These are phyloP conservation scores for Polyporus tsugae DNA, from an alignment of 1,284 basidiomycete species.

Conservation along the genomic window DNA sequence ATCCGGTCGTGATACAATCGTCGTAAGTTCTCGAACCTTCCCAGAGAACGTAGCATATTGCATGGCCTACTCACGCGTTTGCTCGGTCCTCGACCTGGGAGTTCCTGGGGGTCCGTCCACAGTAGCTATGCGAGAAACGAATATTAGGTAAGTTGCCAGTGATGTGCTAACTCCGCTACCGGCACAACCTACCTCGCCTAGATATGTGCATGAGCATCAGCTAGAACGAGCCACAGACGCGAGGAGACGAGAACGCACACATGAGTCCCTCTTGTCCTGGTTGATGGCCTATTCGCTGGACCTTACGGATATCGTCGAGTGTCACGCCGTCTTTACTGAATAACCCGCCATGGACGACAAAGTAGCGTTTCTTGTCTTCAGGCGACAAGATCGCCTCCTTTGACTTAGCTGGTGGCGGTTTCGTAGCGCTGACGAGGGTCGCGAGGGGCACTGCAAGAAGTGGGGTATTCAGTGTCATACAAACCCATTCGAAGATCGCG, in stretches of 20 bases:
- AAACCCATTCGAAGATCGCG: too few relatives aligned
- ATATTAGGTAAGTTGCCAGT: background rate
- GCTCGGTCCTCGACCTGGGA: conserved; percentile 92
- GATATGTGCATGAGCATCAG: background rate
- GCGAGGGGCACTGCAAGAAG: conserved; percentile 81
- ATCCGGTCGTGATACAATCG: background rate
- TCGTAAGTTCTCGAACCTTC: background rate
- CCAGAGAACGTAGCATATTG: too few relatives aligned
- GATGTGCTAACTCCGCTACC: background rate
- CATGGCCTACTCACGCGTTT: conserved; percentile 78
- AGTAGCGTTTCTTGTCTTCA: conserved; percentile 88
- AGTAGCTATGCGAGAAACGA: conserved; percentile 57
- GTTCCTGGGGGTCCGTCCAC: conserved; percentile 96
- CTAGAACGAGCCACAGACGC: too few relatives aligned
- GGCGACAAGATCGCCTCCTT: conserved; percentile 78
- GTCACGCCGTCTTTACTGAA: conserved; percentile 96
- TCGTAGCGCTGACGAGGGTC: conserved; percentile 83
- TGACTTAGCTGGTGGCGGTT: conserved; percentile 58
- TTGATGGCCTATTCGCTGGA: conserved; percentile 89
- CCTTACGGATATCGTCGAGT: conserved; percentile 90
- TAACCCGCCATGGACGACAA: conserved; percentile 95
- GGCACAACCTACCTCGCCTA: conserved; percentile 63
- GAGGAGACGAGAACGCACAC: conserved; percentile 61
- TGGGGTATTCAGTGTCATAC: conserved; percentile 3
- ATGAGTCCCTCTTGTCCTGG: conserved; percentile 96